Conservation (phyloP, 164 flowering plant genomes). For the Piper longum region DNA sequence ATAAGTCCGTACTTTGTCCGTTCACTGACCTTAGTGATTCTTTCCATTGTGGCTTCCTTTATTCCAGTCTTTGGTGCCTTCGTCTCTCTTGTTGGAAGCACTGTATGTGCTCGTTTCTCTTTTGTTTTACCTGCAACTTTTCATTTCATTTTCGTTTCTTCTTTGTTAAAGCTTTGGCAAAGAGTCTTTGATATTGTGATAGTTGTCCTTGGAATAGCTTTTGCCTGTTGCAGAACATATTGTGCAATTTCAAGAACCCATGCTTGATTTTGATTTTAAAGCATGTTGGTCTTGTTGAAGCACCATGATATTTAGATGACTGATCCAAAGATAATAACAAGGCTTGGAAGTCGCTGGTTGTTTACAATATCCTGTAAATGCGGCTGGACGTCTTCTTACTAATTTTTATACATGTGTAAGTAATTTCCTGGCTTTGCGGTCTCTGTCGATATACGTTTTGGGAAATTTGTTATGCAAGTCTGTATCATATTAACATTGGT, state of each 20-base stretch:
- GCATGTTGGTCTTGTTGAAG: too few species aligned
- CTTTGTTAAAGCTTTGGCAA: slow-evolving; percentile 4
- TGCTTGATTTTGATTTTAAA: too few species aligned
- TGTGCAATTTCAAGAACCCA: neutral
- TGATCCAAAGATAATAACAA: too few species aligned
- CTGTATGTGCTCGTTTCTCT: slow-evolving; percentile 20
- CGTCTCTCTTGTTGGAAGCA: slow-evolving; percentile 24
- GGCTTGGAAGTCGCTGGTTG: too few species aligned
- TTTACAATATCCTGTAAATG: too few species aligned
- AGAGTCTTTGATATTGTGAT: slow-evolving; percentile 10
- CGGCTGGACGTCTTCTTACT: too few species aligned
- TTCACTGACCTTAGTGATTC: slow-evolving; percentile 3
- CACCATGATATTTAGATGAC: too few species aligned
- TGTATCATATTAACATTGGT: too few species aligned
- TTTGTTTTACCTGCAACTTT: slow-evolving; percentile 15
- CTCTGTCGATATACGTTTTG: too few species aligned
- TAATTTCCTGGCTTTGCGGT: too few species aligned
- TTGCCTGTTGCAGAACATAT: slow-evolving; percentile 15
- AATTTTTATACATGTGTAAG: too few species aligned
- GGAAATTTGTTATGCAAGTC: too few species aligned
- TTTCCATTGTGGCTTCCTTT: slow-evolving; percentile 12
- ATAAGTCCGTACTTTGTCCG: slow-evolving; percentile 4
- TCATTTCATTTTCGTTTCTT: slow-evolving; percentile 10
- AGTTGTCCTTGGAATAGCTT: slow-evolving; percentile 9
- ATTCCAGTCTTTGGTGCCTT: slow-evolving; percentile 19